A percentile compares a stretch with the other conserved stretches of the same genome.
phyloP scores from a whole-genome alignment of 2,329 filamentous ascomycete genomes.

The Endothia cerciana region DNA sequence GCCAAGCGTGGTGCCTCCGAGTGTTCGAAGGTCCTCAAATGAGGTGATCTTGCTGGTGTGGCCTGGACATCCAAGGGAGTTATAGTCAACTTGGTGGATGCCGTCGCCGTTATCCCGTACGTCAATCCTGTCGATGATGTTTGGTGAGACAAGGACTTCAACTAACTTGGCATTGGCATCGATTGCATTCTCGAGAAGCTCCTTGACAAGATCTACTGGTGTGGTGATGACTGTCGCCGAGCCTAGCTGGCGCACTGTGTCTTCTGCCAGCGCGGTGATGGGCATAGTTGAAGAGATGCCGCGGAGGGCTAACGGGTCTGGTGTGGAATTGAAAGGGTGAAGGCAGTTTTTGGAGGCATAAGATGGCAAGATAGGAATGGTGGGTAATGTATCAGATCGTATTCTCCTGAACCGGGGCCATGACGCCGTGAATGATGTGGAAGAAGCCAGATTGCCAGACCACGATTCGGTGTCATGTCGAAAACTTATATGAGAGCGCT shows the following conservation, averaged over 20 bases:
- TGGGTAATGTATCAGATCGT: background rate
- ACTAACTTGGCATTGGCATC: constrained; percentile 71
- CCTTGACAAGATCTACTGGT: constrained; percentile 69
- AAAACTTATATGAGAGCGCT: background rate
- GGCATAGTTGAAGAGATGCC: constrained; percentile 43
- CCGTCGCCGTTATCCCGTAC: constrained; percentile 77
- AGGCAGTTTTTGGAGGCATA: background rate
- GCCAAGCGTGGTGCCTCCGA: constrained; percentile 66
- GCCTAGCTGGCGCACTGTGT: constrained; percentile 59
- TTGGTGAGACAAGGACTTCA: constrained; percentile 64
- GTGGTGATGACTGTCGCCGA: constrained; percentile 64
- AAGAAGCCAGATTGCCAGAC: background rate
- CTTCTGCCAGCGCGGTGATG: constrained; percentile 53
- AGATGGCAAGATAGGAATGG: background rate
- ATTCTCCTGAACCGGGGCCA: background rate
- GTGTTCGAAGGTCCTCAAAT: constrained; percentile 62
- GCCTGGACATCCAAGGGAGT: constrained; percentile 64
- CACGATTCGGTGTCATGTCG: background rate
- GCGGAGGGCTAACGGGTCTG: background rate
- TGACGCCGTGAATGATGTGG: background rate
- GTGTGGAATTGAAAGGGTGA: background rate
- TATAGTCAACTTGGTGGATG: constrained; percentile 65
- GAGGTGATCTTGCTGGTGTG: constrained; percentile 74
- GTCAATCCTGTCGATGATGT: constrained; percentile 71
- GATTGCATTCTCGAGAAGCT: constrained; percentile 77